Base-by-base conservation (phyloP, 345 rosid genomes). In the Conringia planisiliqua region DNA sequence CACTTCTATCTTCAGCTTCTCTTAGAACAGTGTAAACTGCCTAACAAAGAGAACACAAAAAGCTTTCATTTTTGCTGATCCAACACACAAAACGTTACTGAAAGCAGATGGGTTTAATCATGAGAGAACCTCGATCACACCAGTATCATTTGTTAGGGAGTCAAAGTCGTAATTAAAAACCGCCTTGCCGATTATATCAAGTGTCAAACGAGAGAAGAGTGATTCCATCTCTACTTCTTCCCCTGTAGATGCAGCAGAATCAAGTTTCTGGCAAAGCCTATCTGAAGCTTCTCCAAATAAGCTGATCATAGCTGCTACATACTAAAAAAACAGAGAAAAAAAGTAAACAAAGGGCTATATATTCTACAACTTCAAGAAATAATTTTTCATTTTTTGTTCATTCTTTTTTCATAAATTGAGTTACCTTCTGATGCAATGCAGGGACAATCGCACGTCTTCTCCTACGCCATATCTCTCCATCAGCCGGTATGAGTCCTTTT, bases 1-100 rank as follows among this genome's bases (percentile, higher is more conserved):
- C 89, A 79, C 98, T 94, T 71, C 98, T 83, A 61, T 94, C 97
- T 79, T 94, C 98, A 62, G 98, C 98, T 80, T 94, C 98, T 72
- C 96, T 83, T 71, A 94, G 62, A 72, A 91, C 91, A 14, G 93
- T 87, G 78, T 94, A 94, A 46, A 94, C 96, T 70, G 98, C 98
- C 98, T 94, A 79, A 60, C 54, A 82, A 50, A 29, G 26, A 71
- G 44, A 70, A 62, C 27, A 68, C 14, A 11, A 22, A 51, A 43
- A 39, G 44, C 58, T 27, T 62, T 70, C 36, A 42, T 32, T 16
- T 22, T 57, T 0, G 30, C 16, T 67, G 16, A 69, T 52, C 46
- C 51, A 56, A 69, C 44, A 36, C 54, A 66, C 18, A 38, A 36
- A 17, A 43, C 39, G 26, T 26, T 22, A 26, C 69, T 38, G 52